Base-by-base conservation (phyloP, 2,329 filamentous ascomycete species). In the Fonsecaea erecta region DNA sequence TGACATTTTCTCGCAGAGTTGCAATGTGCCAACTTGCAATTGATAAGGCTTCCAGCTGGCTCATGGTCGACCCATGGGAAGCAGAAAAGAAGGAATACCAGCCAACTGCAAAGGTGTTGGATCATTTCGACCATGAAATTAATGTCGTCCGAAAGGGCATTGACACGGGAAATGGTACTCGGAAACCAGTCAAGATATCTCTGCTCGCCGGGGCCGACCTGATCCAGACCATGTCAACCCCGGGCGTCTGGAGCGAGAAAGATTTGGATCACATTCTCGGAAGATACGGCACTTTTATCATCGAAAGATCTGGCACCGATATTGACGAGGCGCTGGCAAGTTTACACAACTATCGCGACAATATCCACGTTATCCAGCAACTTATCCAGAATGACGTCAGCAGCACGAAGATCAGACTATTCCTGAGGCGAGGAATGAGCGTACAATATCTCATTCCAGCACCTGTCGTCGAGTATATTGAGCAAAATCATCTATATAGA, bases 21-120 rank as follows among this genome's bases (percentile, higher is more conserved):
- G 87, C 89, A 68, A 97, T 97, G 93, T 96, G 92, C 77, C 86
- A 90, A 72, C 82, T 96, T 40, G 93, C 92, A 7, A 88, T 92
- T 26, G 85, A 88, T 71, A 84, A 90, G 71, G 88, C 90, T 58
- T 88, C 89, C 57, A 87, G 87, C 72, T 93, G 90, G 88, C 82
- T 96, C 66, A 92, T 92, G 87, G 91, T 95, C 52, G 92, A 96
- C 75, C 88, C 90, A 0, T 96, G 91, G 89, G 93, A 97, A 82
- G 90, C 92, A n/a, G 82, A 90, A 72, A 88, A 96, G 79, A 86
- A 89, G 73, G 85, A 90, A 70, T 98, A 97, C 75, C 89, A 92
- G 68, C 92, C 93, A 16, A 98, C 94, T 0, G 94, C 93, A 43
- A 86, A 90, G 72, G 93, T 97, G 46, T 83, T 97, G 55, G 92